Evolutionary conservation across 2,329 filamentous ascomycete species (phyloP), one percentile per base, ranked within the genome.

Genomic region (Pseudogymnoascus pannorum): DNA sequence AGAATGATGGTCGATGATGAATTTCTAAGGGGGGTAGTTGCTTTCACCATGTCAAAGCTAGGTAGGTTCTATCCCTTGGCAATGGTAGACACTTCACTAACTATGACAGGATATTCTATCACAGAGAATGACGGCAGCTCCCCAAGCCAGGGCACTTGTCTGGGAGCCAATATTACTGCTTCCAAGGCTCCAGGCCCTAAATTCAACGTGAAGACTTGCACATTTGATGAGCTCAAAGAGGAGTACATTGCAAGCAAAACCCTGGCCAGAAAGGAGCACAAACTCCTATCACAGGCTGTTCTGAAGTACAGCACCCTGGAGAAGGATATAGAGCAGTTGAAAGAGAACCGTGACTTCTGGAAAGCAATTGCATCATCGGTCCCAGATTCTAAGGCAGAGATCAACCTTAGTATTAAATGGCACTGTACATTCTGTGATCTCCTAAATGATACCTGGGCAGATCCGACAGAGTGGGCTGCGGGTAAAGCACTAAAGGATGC

Each of bases 191-290:
- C 48, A 4, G 16, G 5, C 18, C n/a, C 26, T 18, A 54, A 31
- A 33, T 54, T 54, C 48, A 54, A 54, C 24, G 20, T 33, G n/a
- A 33, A 54, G 48, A 31, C 48, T 14, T 54, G 48, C 48, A 54
- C 48, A 18, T 9, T 54, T 54, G 48, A 54, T 18, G 48, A 54
- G 26, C 48, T 54, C n/a, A 54, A 54, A 5, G 24, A 54, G 7
- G 26, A 54, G 20, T 31, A 54, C 31, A 31, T 6, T 24, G 26
- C 44, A 31, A 6, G 1, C 48, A 54, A 31, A 20, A 9, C 26
- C n/a, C 5, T 31, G 9, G n/a, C 48, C 26, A 54, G 14, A 31
- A 54, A 20, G 14, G 48, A 18, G 5, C 48, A 31, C 9, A 11
- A 12, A 31, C 24, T 5, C 9, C 16, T 12, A 31, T 8, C 14